These are phyloP conservation scores for Boletellus deceptivus DNA, from an alignment of 1,284 basidiomycete genomes.

Conservation along the genomic window DNA sequence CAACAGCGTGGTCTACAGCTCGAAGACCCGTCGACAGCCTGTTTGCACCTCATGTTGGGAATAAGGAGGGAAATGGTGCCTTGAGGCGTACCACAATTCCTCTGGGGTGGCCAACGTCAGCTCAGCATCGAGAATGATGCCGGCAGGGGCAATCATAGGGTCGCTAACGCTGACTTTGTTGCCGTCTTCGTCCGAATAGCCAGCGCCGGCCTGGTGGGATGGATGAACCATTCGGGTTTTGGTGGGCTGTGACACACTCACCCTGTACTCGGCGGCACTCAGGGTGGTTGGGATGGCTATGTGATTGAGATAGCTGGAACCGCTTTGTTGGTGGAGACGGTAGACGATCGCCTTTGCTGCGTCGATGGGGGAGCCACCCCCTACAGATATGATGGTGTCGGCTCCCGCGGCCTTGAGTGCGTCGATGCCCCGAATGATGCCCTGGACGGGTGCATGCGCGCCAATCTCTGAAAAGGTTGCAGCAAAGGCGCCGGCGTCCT, in stretches of 20 bases:
- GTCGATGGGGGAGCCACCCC: constrained; percentile 80
- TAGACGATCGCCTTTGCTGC: constrained; percentile 71
- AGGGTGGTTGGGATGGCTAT: constrained; percentile 82
- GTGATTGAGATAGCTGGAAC: constrained; percentile 46
- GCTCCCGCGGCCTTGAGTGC: constrained; percentile 54
- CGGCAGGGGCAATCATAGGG: constrained; percentile 57
- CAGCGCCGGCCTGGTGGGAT: constrained; percentile 54
- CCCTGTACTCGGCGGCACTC: constrained; percentile 76
- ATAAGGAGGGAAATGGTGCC: constrained; percentile 14
- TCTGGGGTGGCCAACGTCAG: constrained; percentile 73
- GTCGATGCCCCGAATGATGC: constrained; percentile 62
- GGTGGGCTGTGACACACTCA: constrained; percentile 29
- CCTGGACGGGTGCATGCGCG: constrained; percentile 72
- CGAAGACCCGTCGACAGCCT: constrained; percentile 78
- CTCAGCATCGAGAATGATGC: constrained; percentile 77
- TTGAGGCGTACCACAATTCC: constrained; percentile 57
- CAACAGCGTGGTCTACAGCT: constrained; percentile 77
- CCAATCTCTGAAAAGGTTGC: constrained; percentile 75
- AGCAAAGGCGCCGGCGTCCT: constrained; percentile 54
- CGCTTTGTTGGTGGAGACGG: constrained; percentile 54
- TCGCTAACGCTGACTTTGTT: constrained; percentile 60
- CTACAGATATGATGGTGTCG: constrained; percentile 70
- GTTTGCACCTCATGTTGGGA: constrained; percentile 14
- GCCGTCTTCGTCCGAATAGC: constrained; percentile 72
- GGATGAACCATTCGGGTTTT: constrained; percentile 3